Percentiles rank a stretch among this genome's conserved stretches.
Conservation (phyloP, 306 rosid genomes). For the Purshia tridentata region DNA sequence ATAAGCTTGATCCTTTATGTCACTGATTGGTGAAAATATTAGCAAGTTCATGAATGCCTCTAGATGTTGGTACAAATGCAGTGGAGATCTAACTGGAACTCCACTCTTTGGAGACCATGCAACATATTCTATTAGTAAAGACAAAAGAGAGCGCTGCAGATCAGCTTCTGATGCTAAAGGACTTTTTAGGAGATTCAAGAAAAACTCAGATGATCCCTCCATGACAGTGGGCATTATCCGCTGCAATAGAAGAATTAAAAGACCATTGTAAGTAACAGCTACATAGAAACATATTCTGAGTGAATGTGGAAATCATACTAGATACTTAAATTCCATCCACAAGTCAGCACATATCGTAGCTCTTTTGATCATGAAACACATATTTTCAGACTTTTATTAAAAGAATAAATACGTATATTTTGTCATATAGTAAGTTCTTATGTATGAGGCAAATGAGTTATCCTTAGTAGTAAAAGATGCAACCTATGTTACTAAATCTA, state of each 20-base stretch:
- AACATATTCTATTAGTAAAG: constrained; percentile 67
- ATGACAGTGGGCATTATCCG: constrained; percentile 47
- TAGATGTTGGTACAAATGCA: constrained; percentile 77
- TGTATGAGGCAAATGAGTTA: neutral
- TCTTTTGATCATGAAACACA: neutral
- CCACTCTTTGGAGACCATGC: constrained; percentile 60
- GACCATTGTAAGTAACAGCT: constrained; percentile 18
- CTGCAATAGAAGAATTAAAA: constrained; percentile 49
- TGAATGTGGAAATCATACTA: constrained; percentile 5
- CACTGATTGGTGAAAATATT: constrained; percentile 53
- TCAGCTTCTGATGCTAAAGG: constrained; percentile 52
- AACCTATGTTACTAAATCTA: neutral
- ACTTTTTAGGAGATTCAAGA: constrained; percentile 56
- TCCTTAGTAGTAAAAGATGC: neutral
- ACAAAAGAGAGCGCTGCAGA: constrained; percentile 68
- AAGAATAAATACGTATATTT: neutral
- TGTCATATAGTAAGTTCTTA: neutral
- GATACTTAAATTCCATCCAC: constrained; percentile 3
- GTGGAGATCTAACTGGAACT: constrained; percentile 62
- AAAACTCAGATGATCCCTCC: constrained; percentile 79
- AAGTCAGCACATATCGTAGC: neutral
- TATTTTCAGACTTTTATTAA: neutral
- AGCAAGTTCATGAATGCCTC: constrained; percentile 64
- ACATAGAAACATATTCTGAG: constrained; percentile 2
- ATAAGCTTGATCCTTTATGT: constrained; percentile 55